These are phyloP conservation scores for Blastobotrys serpentis DNA, from an alignment of 1,139 yeast genomes.

Conservation along the genomic window DNA sequence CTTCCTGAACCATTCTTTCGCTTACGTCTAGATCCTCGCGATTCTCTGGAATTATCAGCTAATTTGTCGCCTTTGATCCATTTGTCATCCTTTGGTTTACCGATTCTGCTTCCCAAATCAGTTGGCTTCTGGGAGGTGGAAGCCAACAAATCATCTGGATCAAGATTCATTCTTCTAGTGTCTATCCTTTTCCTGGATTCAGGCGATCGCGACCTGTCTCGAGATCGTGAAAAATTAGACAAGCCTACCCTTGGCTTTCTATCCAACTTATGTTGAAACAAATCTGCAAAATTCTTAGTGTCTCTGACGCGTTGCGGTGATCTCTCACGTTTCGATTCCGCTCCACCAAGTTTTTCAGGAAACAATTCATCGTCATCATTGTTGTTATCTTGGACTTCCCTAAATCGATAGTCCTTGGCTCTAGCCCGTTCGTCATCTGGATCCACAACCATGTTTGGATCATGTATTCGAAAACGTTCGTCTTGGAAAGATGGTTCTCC, in stretches of 20 bases:
- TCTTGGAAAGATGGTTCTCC: slow-evolving; percentile 68
- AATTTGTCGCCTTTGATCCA: slow-evolving; percentile 20
- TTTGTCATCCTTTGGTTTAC: slow-evolving; percentile 8
- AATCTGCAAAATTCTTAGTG: slow-evolving; percentile 5
- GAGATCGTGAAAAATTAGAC: not conserved
- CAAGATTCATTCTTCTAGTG: not conserved
- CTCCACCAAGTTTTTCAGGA: slow-evolving; percentile 19
- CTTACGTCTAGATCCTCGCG: not conserved
- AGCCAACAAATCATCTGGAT: slow-evolving; percentile 1
- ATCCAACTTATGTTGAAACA: slow-evolving; percentile 8
- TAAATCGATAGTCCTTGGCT: slow-evolving; percentile 10
- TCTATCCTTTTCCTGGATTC: not conserved
- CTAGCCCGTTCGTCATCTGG: slow-evolving; percentile 22
- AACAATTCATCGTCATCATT: slow-evolving; percentile 23
- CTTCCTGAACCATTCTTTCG: slow-evolving; percentile 3
- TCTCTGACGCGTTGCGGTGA: not conserved
- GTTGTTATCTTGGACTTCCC: slow-evolving; percentile 5
- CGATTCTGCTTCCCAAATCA: slow-evolving; percentile 5
- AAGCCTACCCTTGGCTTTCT: slow-evolving; percentile 5
- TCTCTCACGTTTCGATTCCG: slow-evolving; percentile 1
- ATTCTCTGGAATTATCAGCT: slow-evolving; percentile 9
- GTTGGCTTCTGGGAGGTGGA: slow-evolving; percentile 1
- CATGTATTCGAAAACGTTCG: slow-evolving; percentile 23
- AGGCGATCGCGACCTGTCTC: slow-evolving; percentile 8
- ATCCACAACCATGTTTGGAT: slow-evolving; percentile 18